Evolutionary conservation across 768 basidiomycete species (phyloP), one percentile per base, ranked within the genome.

Genomic region (Naganishia kalamii): DNA sequence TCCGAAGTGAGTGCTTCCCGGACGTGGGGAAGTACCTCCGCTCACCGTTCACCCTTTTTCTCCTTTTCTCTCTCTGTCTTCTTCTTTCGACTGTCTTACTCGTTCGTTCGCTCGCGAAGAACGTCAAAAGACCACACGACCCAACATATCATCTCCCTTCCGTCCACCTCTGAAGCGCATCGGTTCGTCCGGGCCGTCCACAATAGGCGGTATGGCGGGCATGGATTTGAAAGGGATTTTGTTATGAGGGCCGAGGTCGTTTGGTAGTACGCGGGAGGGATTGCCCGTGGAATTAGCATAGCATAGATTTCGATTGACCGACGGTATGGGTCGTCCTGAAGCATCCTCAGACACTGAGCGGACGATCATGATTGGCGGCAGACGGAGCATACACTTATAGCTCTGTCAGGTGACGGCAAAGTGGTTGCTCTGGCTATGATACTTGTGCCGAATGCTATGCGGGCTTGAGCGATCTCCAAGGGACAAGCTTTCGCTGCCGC

Each of bases 101-200:
- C 43, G 19, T n/a, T 5, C 43, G 17, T 40, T 40, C 37, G 7
- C 8, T 17, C 17, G 8, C 7, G 21, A 29, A 57, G 54, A 57
- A 13, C 17, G 8, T 37, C 54, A 19, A 15, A n/a, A 19, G 54
- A 57, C 23, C 21, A 25, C 23, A 23, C 54, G 2, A 37, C 54
- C 12, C 37, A 37, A 37, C 54, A 57, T 15, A 40, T 57, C 10
- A 57, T 57, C 37, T 40, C 35, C 23, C 35, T 57, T 17, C 33
- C 33, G 21, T 40, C 35, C 23, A 25, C 40, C 17, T 57, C 54
- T 0, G 54, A 57, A 40, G 54, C 54, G n/a, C 54, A 57, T 23
- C 54, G 54, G n/a, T 57, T 57, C 35, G 54, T 57, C 3, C 54
- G 54, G 8, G 23, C 12, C 4, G 54, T 57, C 21, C 54, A 57